Base-by-base conservation (phyloP, 441 rosid species). In the Flueggea neowawraea region DNA sequence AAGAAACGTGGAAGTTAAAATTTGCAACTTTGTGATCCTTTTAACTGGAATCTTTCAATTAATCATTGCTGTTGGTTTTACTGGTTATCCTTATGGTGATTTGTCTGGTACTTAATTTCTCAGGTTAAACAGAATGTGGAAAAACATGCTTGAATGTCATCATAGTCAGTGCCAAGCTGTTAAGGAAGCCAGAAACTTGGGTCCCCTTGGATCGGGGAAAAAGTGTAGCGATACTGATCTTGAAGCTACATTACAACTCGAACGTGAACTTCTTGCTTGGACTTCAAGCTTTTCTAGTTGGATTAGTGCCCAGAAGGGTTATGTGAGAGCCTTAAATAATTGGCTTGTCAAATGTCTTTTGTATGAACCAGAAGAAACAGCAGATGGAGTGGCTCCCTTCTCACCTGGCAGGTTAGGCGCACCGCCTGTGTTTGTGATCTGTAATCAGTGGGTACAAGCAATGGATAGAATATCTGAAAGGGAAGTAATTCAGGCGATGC, bases 351-450 rank as follows among this genome's bases (percentile, higher is more conserved):
- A 80, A 68, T 89, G 95, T 80, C 82, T 95, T 63, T 68, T 76
- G 36, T 85, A 95, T 53, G 99, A 86, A 80, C 99, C 97, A 10
- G 99, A 95, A 73, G 89, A 81, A 61, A 89, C 96, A 16, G 61
- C 90, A 2, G 98, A 95, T 75, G 99, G 99, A 16, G 69, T 80
- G 32, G 88, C 16, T 60, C 98, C 98, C 61, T 89, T 88, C 70
- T 95, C 99, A 31, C 99, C 99, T 41, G 91, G 98, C 62, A 78
- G 99, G 69, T 63, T 95, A 4, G 97, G 98, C 39, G 98, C 99
- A 32, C 99, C 99, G 36, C 80, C 87, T 2, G 81, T 95, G 31
- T 95, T 95, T 60, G 95, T 91, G 48, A 86, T 95, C 55, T 95
- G 99, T 74, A 76, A 95, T 76, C 99, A 89, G 74, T 95, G 99